Base-by-base conservation (phyloP, 345 rosid species). In the Triadica sebifera region DNA sequence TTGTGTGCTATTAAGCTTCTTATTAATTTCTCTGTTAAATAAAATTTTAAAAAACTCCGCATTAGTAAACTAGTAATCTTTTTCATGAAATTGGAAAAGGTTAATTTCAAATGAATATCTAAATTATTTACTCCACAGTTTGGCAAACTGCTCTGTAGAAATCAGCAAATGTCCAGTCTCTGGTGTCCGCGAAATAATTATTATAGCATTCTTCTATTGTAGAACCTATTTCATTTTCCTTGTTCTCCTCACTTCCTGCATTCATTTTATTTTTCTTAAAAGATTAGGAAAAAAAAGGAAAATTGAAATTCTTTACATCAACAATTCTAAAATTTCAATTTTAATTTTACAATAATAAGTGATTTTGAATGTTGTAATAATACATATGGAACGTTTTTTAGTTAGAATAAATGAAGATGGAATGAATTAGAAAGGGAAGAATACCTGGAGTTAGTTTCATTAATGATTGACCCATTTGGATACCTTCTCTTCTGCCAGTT, bases 1-100 rank as follows among this genome's bases (percentile, higher is more conserved):
- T 60, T 91, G 97, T 9, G 94, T 84, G 78, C 89, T 88, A 60
- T 89, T 87, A 25, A 90, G 81, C 78, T 78, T 87, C 74, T 63
- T 80, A 78, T 93, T 93, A 57, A 89, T 85, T 73, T 87, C 81
- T 69, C 98, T 90, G 80, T 47, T 39, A 67, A 55, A 24, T 22
- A 22, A 65, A 52, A 15, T 52, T n/a, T 19, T 19, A 55, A 20
- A 51, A 51, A 51, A 12, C 2, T 51, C 4, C 16, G 3, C 58
- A 53, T 53, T 6, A 53, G 6, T 59, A 12, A 59, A 25, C 64
- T 13, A n/a, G 0, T 34, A 34, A 13, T 62, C 20, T 55, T 55
- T 10, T n/a, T 55, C 37, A 63, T 29, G 47, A 62, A 13, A 62
- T 37, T 12, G 25, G 12, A 59, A 29, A 22, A 12, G 5, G 19